A percentile compares a stretch with the other conserved stretches of the same genome.
Conservation (phyloP, 495 filamentous ascomycete species). For the Penicillium cataractarum region DNA sequence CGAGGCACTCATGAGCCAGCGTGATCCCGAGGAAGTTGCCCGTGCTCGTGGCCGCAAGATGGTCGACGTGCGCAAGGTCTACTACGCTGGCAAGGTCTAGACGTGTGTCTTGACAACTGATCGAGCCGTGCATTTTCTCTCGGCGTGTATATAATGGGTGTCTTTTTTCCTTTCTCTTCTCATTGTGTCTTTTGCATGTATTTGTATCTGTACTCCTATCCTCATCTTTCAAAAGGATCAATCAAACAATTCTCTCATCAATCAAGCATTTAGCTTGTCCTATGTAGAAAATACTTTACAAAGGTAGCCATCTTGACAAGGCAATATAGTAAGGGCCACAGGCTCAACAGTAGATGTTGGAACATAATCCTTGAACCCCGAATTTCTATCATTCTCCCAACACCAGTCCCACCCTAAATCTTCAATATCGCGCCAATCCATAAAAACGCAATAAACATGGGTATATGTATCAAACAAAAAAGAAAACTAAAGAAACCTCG, state of each 20-base stretch:
- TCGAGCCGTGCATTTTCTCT: slow-evolving; percentile 25
- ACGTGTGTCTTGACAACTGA: slow-evolving; percentile 32
- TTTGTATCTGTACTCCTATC: slow-evolving; percentile 31
- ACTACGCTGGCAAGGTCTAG: slow-evolving; percentile 80
- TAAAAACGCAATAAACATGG: not conserved
- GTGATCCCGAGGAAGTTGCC: slow-evolving; percentile 85
- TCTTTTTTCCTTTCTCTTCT: slow-evolving; percentile 30
- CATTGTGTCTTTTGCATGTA: slow-evolving; percentile 38
- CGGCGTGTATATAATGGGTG: slow-evolving; percentile 48
- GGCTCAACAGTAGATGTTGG: no score
- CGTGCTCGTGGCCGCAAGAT: slow-evolving; percentile 87
- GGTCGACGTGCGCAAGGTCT: slow-evolving; percentile 94
- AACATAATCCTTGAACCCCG: not conserved
- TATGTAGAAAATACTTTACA: no score
- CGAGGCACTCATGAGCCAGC: slow-evolving; percentile 79
- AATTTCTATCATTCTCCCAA: not conserved
- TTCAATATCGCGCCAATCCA: slow-evolving; percentile 3
- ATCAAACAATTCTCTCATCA: slow-evolving; percentile 8
- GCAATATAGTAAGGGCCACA: no score
- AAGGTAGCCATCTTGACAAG: no score
- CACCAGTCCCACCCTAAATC: not conserved
- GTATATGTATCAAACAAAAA: slow-evolving; percentile 5
- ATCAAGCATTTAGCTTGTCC: not conserved
- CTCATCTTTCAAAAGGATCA: slow-evolving; percentile 18
- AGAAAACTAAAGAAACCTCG: not conserved